Conservation (phyloP, 225 moss, liverwort and hornwort genomes). For the Ulota crispa region DNA sequence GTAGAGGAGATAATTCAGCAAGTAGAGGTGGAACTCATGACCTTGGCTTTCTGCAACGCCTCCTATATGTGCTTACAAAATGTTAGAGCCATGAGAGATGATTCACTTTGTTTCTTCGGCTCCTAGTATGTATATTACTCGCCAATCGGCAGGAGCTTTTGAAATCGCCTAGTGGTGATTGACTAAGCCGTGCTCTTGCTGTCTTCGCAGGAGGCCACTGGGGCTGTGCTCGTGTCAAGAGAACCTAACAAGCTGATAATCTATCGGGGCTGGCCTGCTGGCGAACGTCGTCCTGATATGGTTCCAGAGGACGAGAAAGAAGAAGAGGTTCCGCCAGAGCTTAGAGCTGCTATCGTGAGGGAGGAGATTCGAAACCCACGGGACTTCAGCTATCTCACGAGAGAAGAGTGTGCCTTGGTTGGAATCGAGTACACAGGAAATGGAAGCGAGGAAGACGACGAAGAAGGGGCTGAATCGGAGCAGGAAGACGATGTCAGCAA, state of each 20-base stretch:
- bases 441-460: slow-evolving; percentile 24
- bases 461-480: slow-evolving; percentile 16
- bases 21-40: slow-evolving; percentile 62
- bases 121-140: neutral
- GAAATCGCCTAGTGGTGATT: neutral
- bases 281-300: slow-evolving; percentile 68
- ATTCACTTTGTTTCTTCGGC: neutral
- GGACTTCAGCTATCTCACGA: slow-evolving; percentile 50
- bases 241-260: slow-evolving; percentile 82
- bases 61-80: neutral
- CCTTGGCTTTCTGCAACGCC: slow-evolving; percentile 10
- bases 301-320: slow-evolving; percentile 36
- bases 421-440: slow-evolving; percentile 32
- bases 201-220: slow-evolving; percentile 67
- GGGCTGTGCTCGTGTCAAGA: slow-evolving; percentile 80
- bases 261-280: slow-evolving; percentile 87
- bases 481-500: slow-evolving; percentile 33
- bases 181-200: neutral
- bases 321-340: slow-evolving; percentile 55
- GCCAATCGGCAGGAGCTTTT: neutral
- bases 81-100: neutral
- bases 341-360: slow-evolving; percentile 67
- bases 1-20: slow-evolving; percentile 74
- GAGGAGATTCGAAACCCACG: slow-evolving; percentile 56
- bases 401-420: slow-evolving; percentile 41